Evolutionary conservation across 768 basidiomycete genomes (phyloP), one percentile per base, ranked within the genome.

Genomic region (Ramaria sp.): DNA sequence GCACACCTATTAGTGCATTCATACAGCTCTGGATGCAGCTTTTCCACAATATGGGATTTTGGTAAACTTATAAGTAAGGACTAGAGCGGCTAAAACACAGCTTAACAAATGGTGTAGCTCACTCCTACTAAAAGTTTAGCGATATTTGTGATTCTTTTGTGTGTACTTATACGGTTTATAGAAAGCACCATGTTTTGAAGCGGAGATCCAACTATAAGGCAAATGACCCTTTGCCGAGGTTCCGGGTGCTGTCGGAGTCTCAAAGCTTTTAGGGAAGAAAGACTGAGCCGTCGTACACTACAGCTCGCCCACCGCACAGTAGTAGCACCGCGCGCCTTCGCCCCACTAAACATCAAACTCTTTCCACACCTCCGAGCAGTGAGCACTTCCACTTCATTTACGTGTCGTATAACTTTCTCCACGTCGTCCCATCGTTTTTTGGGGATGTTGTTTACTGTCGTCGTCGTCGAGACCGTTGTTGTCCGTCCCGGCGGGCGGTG

Each of bases 271-370:
- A 32, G 22, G 44, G 53, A 27, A 44, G 36, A 38, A 28, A 37
- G 39, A 34, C 27, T 45, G 42, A 55, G 53, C 51, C 53, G 53
- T 45, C 42, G 43, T 28, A 22, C 53, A 34, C 51, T 52, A 20
- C 45, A 55, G 53, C 42, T 47, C 45, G 53, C 53, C 44, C 53
- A 55, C 53, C 53, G 53, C 34, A 55, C 45, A 44, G 45, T 55
- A 52, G 51, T 52, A 52, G 43, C 53, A 55, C 53, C 53, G 53
- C 53, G 53, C 53, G 43, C 36, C 27, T 55, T 22, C 30, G 24
- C 34, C 30, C 48, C 18, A 47, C 42, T 27, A 28, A 52, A 18
- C 42, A 39, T 15, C 42, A 4, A 47, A 45, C n/a, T 55, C 20
- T 28, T 36, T 32, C 44, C 24, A 48, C 42, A 30, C 32, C 24